Percentiles rank a stretch among this genome's conserved stretches.
phyloP scores from a whole-genome alignment of 352 stramenopile genomes.

The Globisporangium acanthophoron region DNA sequence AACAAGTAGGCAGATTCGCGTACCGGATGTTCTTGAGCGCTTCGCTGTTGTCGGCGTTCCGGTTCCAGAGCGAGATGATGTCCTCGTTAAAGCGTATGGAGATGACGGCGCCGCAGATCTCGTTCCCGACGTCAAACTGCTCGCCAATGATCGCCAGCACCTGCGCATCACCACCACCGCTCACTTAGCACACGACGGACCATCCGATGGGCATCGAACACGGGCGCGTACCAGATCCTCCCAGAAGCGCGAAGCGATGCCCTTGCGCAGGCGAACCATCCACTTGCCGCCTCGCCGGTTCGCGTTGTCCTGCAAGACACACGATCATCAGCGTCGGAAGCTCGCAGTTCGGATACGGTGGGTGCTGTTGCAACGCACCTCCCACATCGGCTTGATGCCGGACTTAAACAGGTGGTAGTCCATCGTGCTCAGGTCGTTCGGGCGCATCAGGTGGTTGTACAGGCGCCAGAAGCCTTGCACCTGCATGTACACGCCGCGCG shows the following conservation, averaged over 20 bases:
- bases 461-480: slow-evolving; percentile 92
- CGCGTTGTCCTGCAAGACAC: slow-evolving; percentile 41
- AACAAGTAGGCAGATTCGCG: background rate
- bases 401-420: slow-evolving; percentile 93
- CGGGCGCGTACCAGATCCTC: slow-evolving; percentile 73
- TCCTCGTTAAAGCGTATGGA: slow-evolving; percentile 92
- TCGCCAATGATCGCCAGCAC: slow-evolving; percentile 91
- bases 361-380: slow-evolving; percentile 24
- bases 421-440: slow-evolving; percentile 90
- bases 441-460: slow-evolving; percentile 91
- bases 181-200: no score
- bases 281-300: slow-evolving; percentile 91
- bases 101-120: slow-evolving; percentile 90
- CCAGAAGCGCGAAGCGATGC: slow-evolving; percentile 88
- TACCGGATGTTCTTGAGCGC: slow-evolving; percentile 81
- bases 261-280: slow-evolving; percentile 92
- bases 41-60: slow-evolving; percentile 90
- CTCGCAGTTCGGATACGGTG: background rate
- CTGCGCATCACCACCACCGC: slow-evolving; percentile 12
- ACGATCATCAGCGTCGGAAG: background rate
- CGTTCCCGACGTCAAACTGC: slow-evolving; percentile 92
- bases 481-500: slow-evolving; percentile 15
- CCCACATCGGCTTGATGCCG: slow-evolving; percentile 93
- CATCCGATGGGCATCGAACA: background rate
- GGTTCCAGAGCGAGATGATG: slow-evolving; percentile 94